A percentile compares a stretch with the other conserved stretches of the same genome.
These are phyloP conservation scores for Fusarium drepaniforme DNA, from an alignment of 2,329 filamentous ascomycete genomes.

Conservation along the genomic window DNA sequence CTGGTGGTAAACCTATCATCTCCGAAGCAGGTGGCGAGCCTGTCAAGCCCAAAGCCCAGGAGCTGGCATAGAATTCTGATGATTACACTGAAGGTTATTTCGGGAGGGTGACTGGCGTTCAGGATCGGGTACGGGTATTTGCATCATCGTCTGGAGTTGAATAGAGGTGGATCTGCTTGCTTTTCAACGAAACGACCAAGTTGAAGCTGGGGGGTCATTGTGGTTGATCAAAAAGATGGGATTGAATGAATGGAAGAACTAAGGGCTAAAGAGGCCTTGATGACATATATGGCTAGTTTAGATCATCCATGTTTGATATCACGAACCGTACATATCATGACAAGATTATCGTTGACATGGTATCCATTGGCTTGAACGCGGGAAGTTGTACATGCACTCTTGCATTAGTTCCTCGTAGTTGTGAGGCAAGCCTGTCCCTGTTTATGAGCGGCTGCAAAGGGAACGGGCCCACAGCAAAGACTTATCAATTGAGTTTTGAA, in stretches of 20 bases:
- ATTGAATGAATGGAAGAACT: neutral
- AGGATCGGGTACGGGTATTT: constrained; percentile 10
- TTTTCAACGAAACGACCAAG: neutral
- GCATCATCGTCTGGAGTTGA: constrained; percentile 26
- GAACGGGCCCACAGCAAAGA: neutral
- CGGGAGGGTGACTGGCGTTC: constrained; percentile 9
- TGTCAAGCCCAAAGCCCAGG: constrained; percentile 56
- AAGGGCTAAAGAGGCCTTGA: neutral
- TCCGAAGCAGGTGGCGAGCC: constrained; percentile 54
- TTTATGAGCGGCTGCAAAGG: too few relatives aligned
- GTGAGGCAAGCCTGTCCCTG: neutral
- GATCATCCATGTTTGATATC: neutral
- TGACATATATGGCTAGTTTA: neutral
- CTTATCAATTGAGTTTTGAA: neutral
- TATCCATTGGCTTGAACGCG: neutral
- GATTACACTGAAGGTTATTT: neutral
- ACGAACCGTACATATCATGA: neutral
- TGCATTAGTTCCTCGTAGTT: neutral
- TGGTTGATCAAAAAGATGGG: neutral
- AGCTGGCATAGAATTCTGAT: constrained; percentile 48
- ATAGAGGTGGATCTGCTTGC: constrained; percentile 15
- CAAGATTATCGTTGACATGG: neutral
- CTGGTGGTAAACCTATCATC: constrained; percentile 49
- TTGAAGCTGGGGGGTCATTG: neutral
- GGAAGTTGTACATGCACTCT: neutral